Percentiles rank a stretch among this genome's conserved stretches.
phyloP scores from a whole-genome alignment of 1,284 basidiomycete genomes.

The Pseudozyma flocculosa region DNA sequence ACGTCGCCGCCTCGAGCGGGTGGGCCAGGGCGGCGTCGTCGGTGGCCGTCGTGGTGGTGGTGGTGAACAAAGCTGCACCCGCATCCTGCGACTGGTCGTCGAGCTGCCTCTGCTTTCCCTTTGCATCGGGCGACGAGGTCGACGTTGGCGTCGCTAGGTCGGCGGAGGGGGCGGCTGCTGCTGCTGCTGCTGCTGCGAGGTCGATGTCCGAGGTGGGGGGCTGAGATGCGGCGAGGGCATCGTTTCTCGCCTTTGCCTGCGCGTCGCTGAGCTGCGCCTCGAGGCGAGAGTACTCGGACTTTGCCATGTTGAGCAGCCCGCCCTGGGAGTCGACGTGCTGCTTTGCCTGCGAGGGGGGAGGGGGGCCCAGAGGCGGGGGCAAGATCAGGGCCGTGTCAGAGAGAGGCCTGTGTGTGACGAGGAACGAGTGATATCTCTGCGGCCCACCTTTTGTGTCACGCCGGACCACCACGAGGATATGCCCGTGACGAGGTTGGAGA shows the following conservation, averaged over 20 bases:
- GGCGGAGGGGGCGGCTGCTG: not conserved
- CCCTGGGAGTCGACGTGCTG: slow-evolving; percentile 44
- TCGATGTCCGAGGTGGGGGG: not conserved
- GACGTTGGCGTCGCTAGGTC: not conserved
- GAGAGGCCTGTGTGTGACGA: not conserved
- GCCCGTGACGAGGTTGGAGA: slow-evolving; percentile 46
- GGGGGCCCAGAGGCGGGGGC: slow-evolving; percentile 7
- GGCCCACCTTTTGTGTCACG: slow-evolving; percentile 42
- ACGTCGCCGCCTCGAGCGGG: slow-evolving; percentile 20
- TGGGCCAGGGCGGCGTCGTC: too few relatives aligned
- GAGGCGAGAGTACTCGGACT: slow-evolving; percentile 35
- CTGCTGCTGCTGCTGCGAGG: too few relatives aligned
- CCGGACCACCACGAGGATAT: slow-evolving; percentile 53
- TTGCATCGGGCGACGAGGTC: not conserved
- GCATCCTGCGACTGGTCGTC: slow-evolving; percentile 3
- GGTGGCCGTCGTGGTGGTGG: too few relatives aligned
- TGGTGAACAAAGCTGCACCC: slow-evolving; percentile 1
- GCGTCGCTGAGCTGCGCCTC: slow-evolving; percentile 46
- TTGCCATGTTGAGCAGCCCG: slow-evolving; percentile 42
- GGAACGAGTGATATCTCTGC: too few relatives aligned
- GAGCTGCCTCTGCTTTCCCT: slow-evolving; percentile 25
- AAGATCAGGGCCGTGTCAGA: too few relatives aligned
- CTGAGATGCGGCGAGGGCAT: slow-evolving; percentile 15
- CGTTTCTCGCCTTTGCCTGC: slow-evolving; percentile 38
- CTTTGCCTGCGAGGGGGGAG: slow-evolving; percentile 32